Evolutionary conservation across 1,284 basidiomycete species (phyloP), one percentile per base, ranked within the genome.

Genomic region (Trichosporon coremiiforme): DNA sequence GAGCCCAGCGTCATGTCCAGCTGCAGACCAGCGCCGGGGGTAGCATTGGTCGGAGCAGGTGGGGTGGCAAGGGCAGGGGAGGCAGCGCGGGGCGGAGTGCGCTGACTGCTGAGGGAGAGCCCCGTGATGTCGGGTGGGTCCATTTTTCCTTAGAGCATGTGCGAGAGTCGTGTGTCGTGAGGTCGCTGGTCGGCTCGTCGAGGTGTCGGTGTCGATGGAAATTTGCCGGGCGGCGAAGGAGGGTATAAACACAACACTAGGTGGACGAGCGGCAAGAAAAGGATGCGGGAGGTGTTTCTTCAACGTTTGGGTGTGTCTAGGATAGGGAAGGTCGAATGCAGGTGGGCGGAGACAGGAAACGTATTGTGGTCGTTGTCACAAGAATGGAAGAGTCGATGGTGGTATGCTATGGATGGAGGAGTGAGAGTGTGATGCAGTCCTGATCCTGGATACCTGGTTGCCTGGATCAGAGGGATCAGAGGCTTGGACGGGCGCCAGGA

Each of bases 1-100:
- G 80, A 76, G 1, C 70, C 47, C 22, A 84, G 73, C 20, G 78
- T 73, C 22, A 78, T 70, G 71, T 77, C 76, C 45, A 75, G 74
- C 64, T 72, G 66, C 36, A 73, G 41, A 50, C 66, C 73, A 66
- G 66, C 71, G 64, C 31, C 68, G 15, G 47, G 47, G 45, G 63
- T 36, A 55, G 64, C 20, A 57, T 67, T 71, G 36, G 63, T 31
- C 12, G 71, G 15, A 25, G 71, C 25, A n/a, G 66, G 41, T 1
- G 64, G 53, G 67, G 38, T 38, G 50, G 36, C 55, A 17, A 65
- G 64, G 20, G 50, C 64, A 6, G 64, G 68, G 4, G 68, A 65
- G 20, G 64, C 20, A 33, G 68, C 38, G 33, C 64, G 53, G 7
- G 68, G 63, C 20, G 68, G 64, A 9, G 68, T 65, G 45, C 53